These are phyloP conservation scores for Trichoderma pleuroti DNA, from an alignment of 2,329 filamentous ascomycete species.

Conservation along the genomic window DNA sequence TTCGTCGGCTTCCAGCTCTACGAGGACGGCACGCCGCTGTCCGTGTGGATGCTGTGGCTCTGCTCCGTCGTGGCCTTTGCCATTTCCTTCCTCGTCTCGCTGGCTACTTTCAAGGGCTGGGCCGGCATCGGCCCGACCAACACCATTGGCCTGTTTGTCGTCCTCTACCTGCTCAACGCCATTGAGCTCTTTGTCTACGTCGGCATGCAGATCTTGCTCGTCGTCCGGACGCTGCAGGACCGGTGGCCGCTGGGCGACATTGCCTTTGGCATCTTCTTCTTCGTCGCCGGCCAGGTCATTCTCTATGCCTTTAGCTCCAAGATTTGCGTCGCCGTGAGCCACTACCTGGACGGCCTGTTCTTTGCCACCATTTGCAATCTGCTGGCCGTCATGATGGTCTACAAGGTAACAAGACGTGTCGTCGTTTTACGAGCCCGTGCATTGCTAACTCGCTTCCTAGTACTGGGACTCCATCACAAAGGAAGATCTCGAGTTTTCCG, in stretches of 20 bases:
- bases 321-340: conserved; percentile 79
- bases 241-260: conserved; percentile 95
- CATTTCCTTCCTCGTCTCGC: conserved; percentile 79
- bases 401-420: conserved; percentile 64
- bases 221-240: conserved; percentile 86
- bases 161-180: conserved; percentile 87
- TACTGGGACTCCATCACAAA: conserved; percentile 99
- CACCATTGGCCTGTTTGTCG: conserved; percentile 84
- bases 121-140: conserved; percentile 80
- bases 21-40: conserved; percentile 90
- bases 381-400: conserved; percentile 98
- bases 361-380: conserved; percentile 93
- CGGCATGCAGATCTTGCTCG: conserved; percentile 81
- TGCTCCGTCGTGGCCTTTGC: conserved; percentile 78
- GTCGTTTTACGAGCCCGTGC: not conserved
- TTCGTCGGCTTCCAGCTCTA: conserved; percentile 99
- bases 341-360: conserved; percentile 93
- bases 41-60: conserved; percentile 85
- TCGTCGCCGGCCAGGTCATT: conserved; percentile 86
- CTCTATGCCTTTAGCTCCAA: conserved; percentile 83
- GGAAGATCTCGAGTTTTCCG: conserved; percentile 97
- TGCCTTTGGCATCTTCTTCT: conserved; percentile 83
- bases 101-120: conserved; percentile 92
- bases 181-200: conserved; percentile 83
- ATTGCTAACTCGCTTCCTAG: conserved; percentile 42